Base-by-base conservation (phyloP, 2,329 filamentous ascomycete genomes). In the Coniochaeta hoffmannii region DNA sequence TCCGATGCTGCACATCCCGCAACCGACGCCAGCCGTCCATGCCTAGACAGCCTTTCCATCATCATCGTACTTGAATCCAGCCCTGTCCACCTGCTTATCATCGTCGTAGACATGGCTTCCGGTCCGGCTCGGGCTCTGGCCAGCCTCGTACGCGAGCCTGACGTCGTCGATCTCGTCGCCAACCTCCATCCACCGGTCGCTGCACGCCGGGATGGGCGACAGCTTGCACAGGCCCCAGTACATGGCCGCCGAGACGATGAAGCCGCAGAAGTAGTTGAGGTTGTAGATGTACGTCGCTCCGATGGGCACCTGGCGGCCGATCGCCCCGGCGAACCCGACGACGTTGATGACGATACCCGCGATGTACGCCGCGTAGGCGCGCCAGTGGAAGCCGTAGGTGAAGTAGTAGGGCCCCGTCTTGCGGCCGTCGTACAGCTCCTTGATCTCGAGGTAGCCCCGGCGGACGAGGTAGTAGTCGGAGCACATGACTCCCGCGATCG, bases 401-500 rank as follows among this genome's bases (percentile, higher is more conserved):
- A 79, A 94, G 69, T 80, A 93, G 71, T 97, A 97, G 0, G 83
- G 87, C 0, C 83, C 82, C 0, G 72, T 74, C 55, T 76, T 78
- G 54, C 83, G 82, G 10, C 81, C 87, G 53, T 87, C 86, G 75
- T 96, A 97, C 0, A 97, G 80, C 55, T 90, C 85, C 64, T 83
- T 85, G 61, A 93, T 76, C 61, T 91, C 83, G 2, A 94, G 76
- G 68, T 91, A 96, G 5, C 92, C 92, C 57, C 81, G 85, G 56
- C 92, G 87, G 5, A 96, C 89, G 55, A 88, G 59, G 71, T 95
- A 97, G 75, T 97, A 97, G 70, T 97, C 92, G 62, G 79, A 82
- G 58, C 91, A 77, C 74, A 96, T 94, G 60, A 96, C 90, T n/a
- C 92, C 92, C 0, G 90, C 91, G 59, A 97, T 95, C 44, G 88